A percentile compares a stretch with the other conserved stretches of the same genome.
These are phyloP conservation scores for Saccharomyces hybrid DNA, from an alignment of 1,139 yeast species.

Conservation along the genomic window DNA sequence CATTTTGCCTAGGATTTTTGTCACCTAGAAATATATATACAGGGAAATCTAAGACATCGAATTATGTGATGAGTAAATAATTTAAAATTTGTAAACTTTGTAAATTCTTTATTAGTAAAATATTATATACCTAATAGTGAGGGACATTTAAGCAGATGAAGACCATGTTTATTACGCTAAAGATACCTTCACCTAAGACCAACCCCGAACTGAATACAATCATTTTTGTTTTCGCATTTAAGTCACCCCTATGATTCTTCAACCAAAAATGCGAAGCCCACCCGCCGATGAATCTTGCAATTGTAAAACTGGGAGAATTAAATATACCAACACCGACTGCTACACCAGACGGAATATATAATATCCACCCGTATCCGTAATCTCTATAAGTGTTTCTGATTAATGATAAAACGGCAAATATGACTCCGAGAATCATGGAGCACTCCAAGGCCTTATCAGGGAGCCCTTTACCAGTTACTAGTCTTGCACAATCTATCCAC, in stretches of 20 bases:
- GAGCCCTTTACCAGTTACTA: slow-evolving; percentile 84
- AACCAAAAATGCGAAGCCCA: slow-evolving; percentile 60
- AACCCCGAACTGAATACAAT: slow-evolving; percentile 87
- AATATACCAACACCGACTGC: slow-evolving; percentile 97
- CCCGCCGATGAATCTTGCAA: slow-evolving; percentile 91
- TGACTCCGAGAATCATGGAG: slow-evolving; percentile 54
- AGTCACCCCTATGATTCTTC: slow-evolving; percentile 32
- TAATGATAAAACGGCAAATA: slow-evolving; percentile 67
- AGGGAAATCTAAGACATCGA: not conserved
- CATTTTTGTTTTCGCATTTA: slow-evolving; percentile 51
- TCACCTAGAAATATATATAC: not conserved
- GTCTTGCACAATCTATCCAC: slow-evolving; percentile 93
- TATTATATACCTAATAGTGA: slow-evolving; percentile 32
- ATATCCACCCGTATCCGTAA: slow-evolving; percentile 38
- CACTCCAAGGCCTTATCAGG: slow-evolving; percentile 71
- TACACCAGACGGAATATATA: slow-evolving; percentile 69
- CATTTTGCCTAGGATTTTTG: not conserved
- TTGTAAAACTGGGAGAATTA: slow-evolving; percentile 85
- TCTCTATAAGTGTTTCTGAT: slow-evolving; percentile 47
- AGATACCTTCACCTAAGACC: slow-evolving; percentile 87
- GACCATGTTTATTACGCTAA: slow-evolving; percentile 74
- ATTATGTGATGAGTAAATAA: not conserved
- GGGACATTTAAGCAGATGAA: slow-evolving; percentile 56
- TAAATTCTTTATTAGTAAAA: not conserved
- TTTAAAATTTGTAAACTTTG: not conserved